These are phyloP conservation scores for Cyclaneusma minus DNA, from an alignment of 2,329 filamentous ascomycete species.

Conservation along the genomic window DNA sequence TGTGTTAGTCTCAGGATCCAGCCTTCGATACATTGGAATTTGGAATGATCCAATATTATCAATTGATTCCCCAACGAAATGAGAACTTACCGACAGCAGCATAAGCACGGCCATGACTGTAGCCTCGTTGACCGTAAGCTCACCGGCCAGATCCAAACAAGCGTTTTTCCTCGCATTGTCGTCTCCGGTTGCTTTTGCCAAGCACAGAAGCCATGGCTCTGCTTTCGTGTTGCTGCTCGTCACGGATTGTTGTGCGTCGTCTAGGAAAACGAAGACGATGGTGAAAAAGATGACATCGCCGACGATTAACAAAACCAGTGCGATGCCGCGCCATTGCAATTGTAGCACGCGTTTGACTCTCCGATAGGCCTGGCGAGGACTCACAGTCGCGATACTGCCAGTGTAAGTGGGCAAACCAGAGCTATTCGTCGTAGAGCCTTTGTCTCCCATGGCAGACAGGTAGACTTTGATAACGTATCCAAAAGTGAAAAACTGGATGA, in stretches of 20 bases:
- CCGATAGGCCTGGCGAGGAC: conserved; percentile 75
- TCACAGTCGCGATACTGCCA: conserved; percentile 51
- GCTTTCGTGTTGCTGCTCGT: conserved; percentile 36
- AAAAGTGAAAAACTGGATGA: conserved; percentile 75
- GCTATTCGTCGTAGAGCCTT: conserved; percentile 51
- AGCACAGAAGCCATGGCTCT: conserved; percentile 54
- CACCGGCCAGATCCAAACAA: conserved; percentile 46
- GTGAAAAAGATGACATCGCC: conserved; percentile 90
- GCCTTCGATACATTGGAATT: too few relatives aligned
- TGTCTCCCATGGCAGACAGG: conserved; percentile 65
- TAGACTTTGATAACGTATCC: conserved; percentile 93
- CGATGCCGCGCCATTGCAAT: conserved; percentile 88
- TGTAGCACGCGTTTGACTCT: conserved; percentile 74
- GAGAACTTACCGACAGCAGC: conserved; percentile 54
- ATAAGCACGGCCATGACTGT: conserved; percentile 72
- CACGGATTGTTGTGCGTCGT: conserved; percentile 50
- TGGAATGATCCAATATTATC: neutral
- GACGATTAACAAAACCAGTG: conserved; percentile 79
- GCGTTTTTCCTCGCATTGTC: too few relatives aligned
- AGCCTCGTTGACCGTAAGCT: conserved; percentile 55
- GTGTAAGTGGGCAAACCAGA: conserved; percentile 62
- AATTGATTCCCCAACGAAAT: too few relatives aligned
- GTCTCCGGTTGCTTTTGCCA: conserved; percentile 40
- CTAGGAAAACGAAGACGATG: conserved; percentile 76
- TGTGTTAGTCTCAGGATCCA: too few relatives aligned